Evolutionary conservation across 2,329 filamentous ascomycete species (phyloP), one percentile per base, ranked within the genome.

Genomic region (Colletotrichum plurivorum): DNA sequence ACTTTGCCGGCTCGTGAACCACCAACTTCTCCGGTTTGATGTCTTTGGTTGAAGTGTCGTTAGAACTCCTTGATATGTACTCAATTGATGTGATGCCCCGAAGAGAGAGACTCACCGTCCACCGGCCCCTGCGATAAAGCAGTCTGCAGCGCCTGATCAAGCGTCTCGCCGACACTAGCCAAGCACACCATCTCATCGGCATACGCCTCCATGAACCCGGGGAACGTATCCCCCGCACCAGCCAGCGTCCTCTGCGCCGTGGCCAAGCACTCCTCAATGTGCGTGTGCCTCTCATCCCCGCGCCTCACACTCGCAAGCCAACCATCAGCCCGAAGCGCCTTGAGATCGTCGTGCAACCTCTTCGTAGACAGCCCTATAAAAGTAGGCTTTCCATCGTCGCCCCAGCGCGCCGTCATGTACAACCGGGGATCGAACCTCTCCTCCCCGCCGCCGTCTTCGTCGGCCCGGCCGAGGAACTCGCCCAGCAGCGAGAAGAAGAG

Each of bases 161-260:
- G 16, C 49, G 61, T 60, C 55, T 69, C 66, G 20, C 54, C 66
- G 18, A 69, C 52, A 18, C 59, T 52, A 1, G 66, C 62, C 8
- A 66, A 22, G 7, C 66, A 66, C 10, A 66, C 13, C 18, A 60
- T 54, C 41, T 69, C 60, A 0, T 69, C 25, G 22, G 45, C 45
- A 15, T 41, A 60, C 15, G 41, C 25, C 18, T 22, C 18, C 6
- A 45, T 12, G 15, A 69, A 48, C 18, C 61, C 66, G 4, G 61
- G 66, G 13, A 45, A 69, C 5, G 16, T 57, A 6, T 8, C n/a
- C 10, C 59, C 18, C 4, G 59, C 49, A 5, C 3, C 12, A 8
- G 22, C 20, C 4, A 69, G 51, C 6, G 57, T 41, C 6, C 25
- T 4, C 8, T 49, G 25, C 18, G 58, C 63, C 2, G 18, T 18